phyloP scores from a whole-genome alignment of 306 rosid genomes.

The Cucurbita ficifolia region DNA sequence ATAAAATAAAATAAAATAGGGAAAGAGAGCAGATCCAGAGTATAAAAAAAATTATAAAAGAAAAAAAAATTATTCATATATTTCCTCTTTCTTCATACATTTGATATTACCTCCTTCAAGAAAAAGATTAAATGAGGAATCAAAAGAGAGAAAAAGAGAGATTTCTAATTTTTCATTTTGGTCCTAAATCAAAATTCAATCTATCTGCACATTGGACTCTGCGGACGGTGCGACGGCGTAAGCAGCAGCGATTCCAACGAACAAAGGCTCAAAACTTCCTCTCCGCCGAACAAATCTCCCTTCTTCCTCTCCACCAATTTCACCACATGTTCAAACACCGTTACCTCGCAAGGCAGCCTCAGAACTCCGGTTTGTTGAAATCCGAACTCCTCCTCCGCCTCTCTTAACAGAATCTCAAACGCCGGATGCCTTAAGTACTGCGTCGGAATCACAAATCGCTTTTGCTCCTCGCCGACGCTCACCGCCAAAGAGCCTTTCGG shows the following conservation, averaged over 20 bases:
- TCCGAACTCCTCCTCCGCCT: constrained; percentile 94
- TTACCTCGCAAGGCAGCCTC: constrained; percentile 72
- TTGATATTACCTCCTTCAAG: background rate
- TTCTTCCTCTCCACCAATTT: constrained; percentile 44
- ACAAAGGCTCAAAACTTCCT: constrained; percentile 28
- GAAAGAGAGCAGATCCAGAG: background rate
- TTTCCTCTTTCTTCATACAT: constrained; percentile 3
- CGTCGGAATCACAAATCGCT: constrained; percentile 66
- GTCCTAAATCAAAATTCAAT: background rate
- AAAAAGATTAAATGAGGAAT: background rate
- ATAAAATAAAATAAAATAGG: background rate
- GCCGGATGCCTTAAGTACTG: constrained; percentile 54
- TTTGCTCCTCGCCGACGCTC: constrained; percentile 59
- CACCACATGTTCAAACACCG: constrained; percentile 52
- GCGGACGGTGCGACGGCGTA: constrained; percentile 45
- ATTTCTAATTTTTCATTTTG: background rate
- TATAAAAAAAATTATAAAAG: background rate
- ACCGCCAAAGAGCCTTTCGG: constrained; percentile 86
- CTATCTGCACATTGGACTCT: constrained; percentile 81
- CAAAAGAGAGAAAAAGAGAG: constrained; percentile 1
- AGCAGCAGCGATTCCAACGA: constrained; percentile 29
- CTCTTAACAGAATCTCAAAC: constrained; percentile 50
- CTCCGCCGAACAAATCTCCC: constrained; percentile 21
- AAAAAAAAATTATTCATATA: background rate
- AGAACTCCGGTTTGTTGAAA: constrained; percentile 74